Conservation (phyloP, 331 rosid genomes). For the Dryas integrifolia region DNA sequence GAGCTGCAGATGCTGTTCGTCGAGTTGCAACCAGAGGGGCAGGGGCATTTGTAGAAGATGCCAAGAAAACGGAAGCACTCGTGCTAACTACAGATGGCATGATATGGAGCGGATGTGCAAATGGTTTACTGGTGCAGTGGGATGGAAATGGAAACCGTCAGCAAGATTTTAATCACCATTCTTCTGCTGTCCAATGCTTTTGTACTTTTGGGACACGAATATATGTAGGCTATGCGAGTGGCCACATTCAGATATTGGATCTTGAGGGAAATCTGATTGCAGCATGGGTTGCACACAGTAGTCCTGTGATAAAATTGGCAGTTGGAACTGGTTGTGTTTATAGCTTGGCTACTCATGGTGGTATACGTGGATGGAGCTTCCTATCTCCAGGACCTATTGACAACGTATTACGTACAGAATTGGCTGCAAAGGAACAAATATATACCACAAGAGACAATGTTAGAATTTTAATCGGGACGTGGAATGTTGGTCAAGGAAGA, state of each 20-base stretch:
- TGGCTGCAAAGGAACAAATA: slow-evolving; percentile 59
- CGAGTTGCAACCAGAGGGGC: slow-evolving; percentile 93
- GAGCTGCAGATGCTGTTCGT: slow-evolving; percentile 98
- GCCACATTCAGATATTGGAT: slow-evolving; percentile 77
- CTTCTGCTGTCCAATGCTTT: slow-evolving; percentile 76
- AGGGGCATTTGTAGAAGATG: slow-evolving; percentile 85
- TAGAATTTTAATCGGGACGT: slow-evolving; percentile 81
- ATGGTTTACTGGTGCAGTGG: slow-evolving; percentile 89
- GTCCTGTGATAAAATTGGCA: slow-evolving; percentile 82
- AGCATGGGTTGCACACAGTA: slow-evolving; percentile 86
- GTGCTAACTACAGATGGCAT: slow-evolving; percentile 71
- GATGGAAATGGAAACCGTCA: slow-evolving; percentile 79
- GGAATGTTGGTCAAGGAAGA: slow-evolving; percentile 99
- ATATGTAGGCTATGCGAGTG: slow-evolving; percentile 88
- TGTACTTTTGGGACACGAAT: slow-evolving; percentile 69
- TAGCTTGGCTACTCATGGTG: slow-evolving; percentile 97
- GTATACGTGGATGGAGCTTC: slow-evolving; percentile 89
- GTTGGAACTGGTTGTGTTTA: slow-evolving; percentile 57
- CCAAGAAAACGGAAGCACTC: slow-evolving; percentile 74
- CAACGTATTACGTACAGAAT: slow-evolving; percentile 58
- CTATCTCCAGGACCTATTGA: slow-evolving; percentile 86
- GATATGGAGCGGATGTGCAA: slow-evolving; percentile 96
- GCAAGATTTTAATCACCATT: slow-evolving; percentile 75
- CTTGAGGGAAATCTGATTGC: slow-evolving; percentile 81
- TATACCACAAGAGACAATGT: slow-evolving; percentile 69